Evolutionary conservation across 192 early-diverging fungal genomes (phyloP), one percentile per base, ranked within the genome.

Genomic region (Mortierella hygrophila): DNA sequence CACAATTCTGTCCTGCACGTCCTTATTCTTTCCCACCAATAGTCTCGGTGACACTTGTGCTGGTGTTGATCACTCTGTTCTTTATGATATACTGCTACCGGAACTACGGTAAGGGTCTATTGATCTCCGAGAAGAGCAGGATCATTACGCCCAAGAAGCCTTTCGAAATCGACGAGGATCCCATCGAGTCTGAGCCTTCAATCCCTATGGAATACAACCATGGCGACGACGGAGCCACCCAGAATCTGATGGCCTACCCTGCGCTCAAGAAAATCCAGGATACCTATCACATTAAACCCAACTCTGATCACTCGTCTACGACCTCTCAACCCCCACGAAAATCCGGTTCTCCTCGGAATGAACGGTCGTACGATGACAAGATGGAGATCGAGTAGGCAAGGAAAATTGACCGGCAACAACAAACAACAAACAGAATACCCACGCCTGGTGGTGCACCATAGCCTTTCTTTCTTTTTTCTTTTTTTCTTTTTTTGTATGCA

Each of bases 21-120:
- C 42, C 60, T 20, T 20, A 7, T 35, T n/a, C 2, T 37, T 32
- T 16, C 32, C n/a, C 35, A 57, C 26, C 38, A 1, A 3, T 81
- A 86, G 84, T 86, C 41, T 70, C 72, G 9, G 84, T 86, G 29
- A 86, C 84, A 7, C 77, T 86, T 65, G 72, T 86, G 32, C 55
- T 86, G 29, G 84, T 86, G 0, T 37, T 86, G 40, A 32, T 81
- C 2, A 86, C 84, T 0, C 40, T 86, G 18, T 77, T 86, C 78
- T 78, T 70, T 65, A 86, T 86, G 84, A 35, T 81, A 13, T 86
- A 86, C 52, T 86, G 84, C 79, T 86, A 81, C 84, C 78, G 84
- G 46, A 86, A 86, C 55, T 86, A 81, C 74, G 84, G 84, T 52
- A 80, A 81, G 75, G 84, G 84, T 11, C 26, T 86, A 35, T 40